These are phyloP conservation scores for Zasmidium citrigriseum DNA, from an alignment of 2,329 filamentous ascomycete genomes.

Conservation along the genomic window DNA sequence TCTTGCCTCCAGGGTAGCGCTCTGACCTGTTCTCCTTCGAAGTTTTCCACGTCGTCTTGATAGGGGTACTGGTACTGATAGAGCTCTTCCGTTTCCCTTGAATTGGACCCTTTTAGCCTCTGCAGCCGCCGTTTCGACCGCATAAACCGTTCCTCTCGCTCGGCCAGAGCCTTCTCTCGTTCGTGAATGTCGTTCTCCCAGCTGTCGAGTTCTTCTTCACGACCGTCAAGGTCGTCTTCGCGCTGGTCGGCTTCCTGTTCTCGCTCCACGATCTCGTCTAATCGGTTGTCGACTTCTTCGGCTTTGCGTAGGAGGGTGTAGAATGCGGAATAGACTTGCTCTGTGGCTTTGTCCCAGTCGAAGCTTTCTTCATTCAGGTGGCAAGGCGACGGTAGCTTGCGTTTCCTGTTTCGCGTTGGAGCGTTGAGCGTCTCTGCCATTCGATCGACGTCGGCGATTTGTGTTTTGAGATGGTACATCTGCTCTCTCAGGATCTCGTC, in stretches of 20 bases:
- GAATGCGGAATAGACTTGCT: constrained; percentile 10
- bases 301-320: constrained; percentile 9
- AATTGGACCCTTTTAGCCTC: not conserved
- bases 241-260: constrained; percentile 5
- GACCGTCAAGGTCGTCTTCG: constrained; percentile 4
- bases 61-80: not conserved
- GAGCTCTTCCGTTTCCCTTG: not conserved
- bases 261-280: constrained; percentile 8
- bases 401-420: not conserved
- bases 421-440: not conserved
- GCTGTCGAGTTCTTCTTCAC: constrained; percentile 9
- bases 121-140: constrained; percentile 3
- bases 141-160: constrained; percentile 7
- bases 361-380: constrained; percentile 1
- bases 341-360: constrained; percentile 10
- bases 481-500: constrained; percentile 7
- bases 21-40: not conserved
- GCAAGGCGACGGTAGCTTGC: not conserved
- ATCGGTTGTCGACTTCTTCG: constrained; percentile 7
- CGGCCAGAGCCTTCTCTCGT: constrained; percentile 7
- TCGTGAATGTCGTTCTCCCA: constrained; percentile 8
- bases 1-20: constrained; percentile 3
- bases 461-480: constrained; percentile 8
- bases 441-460: constrained; percentile 3
- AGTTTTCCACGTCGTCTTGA: not conserved